Evolutionary conservation across 495 filamentous ascomycete genomes (phyloP), one percentile per base, ranked within the genome.

Genomic region (Penicillium pancosmium): DNA sequence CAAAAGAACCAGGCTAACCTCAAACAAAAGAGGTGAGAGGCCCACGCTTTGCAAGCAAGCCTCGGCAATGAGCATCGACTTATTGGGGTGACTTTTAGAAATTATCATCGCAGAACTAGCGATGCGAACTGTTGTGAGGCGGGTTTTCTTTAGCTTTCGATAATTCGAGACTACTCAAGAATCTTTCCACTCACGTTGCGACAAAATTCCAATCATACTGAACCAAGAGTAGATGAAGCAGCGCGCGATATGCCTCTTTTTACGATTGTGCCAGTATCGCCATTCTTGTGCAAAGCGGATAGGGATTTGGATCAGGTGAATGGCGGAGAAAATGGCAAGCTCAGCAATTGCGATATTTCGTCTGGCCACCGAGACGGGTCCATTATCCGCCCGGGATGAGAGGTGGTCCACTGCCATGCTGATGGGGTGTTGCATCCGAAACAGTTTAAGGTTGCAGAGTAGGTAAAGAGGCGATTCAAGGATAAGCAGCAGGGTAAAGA

Each of bases 21-120:
- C 72, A 47, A 75, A 71, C 21, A 75, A 55, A 27, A 75, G 64
- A 35, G 70, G 70, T 44, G 72, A 73, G 19, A 75, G 68, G 11
- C 72, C 72, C 34, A 70, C 64, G 21, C 68, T 66, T 63, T 68
- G 70, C 56, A 74, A 34, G 9, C 57, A 53, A 12, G 58, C 54
- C 48, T 69, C 70, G 5, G 68, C 64, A 31, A 65, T 70, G 33
- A 73, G 50, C 53, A 70, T 62, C 8, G 61, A 54, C 41, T 66
- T 31, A 50, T 27, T 19, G 7, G 71, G 67, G 21, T 55, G 25
- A 9, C 61, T 50, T 15, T 52, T 62, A 2, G 68, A 63, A n/a
- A 74, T 55, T 21, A 71, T 53, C 52, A 74, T 55, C 12, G 64
- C 69, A 3, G 68, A 67, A 2, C 65, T 62, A 21, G 65, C 68